These are phyloP conservation scores for Globisporangium polare DNA, from an alignment of 352 stramenopile genomes.

Conservation along the genomic window DNA sequence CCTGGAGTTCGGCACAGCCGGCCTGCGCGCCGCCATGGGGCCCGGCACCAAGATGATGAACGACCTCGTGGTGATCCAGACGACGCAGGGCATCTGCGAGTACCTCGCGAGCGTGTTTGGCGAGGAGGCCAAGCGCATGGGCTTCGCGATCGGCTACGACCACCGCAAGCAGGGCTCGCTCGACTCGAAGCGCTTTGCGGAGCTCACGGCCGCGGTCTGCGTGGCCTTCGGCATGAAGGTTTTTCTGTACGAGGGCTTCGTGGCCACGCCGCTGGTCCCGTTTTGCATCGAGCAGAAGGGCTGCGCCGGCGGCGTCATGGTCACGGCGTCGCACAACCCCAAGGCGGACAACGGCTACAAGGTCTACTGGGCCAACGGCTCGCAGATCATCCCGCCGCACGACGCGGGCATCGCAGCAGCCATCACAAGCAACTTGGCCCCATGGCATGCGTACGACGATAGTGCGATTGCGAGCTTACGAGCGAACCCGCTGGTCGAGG, in stretches of 20 bases:
- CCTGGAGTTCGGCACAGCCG: conserved; percentile 91
- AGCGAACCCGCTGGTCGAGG: conserved; percentile 42
- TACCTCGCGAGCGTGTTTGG: conserved; percentile 81
- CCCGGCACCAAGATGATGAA: conserved; percentile 89
- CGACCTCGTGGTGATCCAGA: conserved; percentile 91
- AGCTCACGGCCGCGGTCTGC: conserved; percentile 82
- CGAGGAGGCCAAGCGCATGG: conserved; percentile 63
- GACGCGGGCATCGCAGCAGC: conserved; percentile 90
- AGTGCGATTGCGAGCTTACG: conserved; percentile 30
- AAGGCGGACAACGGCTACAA: conserved; percentile 99
- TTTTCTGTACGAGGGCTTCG: conserved; percentile 88
- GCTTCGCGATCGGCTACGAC: conserved; percentile 90
- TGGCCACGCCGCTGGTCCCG: conserved; percentile 95
- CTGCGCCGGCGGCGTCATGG: conserved; percentile 89
- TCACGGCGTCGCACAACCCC: conserved; percentile 98
- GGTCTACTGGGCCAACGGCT: conserved; percentile 93
- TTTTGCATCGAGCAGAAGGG: conserved; percentile 79
- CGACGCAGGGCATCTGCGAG: conserved; percentile 86
- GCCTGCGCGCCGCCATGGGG: conserved; percentile 87
- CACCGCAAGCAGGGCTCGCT: conserved; percentile 75
- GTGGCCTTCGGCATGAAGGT: conserved; percentile 83
- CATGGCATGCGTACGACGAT: conserved; percentile 75
- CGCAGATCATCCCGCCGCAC: conserved; percentile 97
- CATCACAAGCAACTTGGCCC: conserved; percentile 90
- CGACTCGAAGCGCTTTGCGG: conserved; percentile 86